Conservation (phyloP, 1,139 yeast genomes). For the Pichia sp. region DNA sequence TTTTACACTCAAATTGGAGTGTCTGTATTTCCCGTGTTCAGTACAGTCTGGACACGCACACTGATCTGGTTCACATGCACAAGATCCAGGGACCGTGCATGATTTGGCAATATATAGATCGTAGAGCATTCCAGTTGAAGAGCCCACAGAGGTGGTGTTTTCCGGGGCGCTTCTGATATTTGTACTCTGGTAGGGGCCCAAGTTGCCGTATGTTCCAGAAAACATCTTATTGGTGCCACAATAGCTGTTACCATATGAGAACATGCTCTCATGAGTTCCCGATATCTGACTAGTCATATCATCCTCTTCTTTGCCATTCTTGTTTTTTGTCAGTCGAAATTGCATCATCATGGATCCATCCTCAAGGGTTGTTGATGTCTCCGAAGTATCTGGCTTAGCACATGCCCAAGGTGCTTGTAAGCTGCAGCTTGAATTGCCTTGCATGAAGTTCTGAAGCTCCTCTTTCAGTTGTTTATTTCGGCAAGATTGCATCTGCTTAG, state of each 20-base stretch:
- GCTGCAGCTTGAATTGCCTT: neutral
- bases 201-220: neutral
- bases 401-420: too few relatives aligned
- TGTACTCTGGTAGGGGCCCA: neutral
- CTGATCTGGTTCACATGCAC: slow-evolving; percentile 38
- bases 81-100: slow-evolving; percentile 44
- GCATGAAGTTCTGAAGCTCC: neutral
- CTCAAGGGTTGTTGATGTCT: neutral
- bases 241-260: neutral
- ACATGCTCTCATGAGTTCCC: neutral
- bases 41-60: slow-evolving; percentile 45
- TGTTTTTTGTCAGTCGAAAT: neutral
- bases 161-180: too few relatives aligned
- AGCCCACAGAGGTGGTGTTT: neutral
- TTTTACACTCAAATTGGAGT: slow-evolving; percentile 10
- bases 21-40: slow-evolving; percentile 32
- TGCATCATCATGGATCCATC: neutral
- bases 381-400: neutral
- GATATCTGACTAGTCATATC: neutral
- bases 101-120: slow-evolving; percentile 28
- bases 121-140: slow-evolving; percentile 12
- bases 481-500: slow-evolving; percentile 9
- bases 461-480: slow-evolving; percentile 4
- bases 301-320: neutral
- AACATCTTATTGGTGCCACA: neutral